A percentile compares a stretch with the other conserved stretches of the same genome.
phyloP scores from a whole-genome alignment of 495 filamentous ascomycete genomes.

The Chaetomium tenue region DNA sequence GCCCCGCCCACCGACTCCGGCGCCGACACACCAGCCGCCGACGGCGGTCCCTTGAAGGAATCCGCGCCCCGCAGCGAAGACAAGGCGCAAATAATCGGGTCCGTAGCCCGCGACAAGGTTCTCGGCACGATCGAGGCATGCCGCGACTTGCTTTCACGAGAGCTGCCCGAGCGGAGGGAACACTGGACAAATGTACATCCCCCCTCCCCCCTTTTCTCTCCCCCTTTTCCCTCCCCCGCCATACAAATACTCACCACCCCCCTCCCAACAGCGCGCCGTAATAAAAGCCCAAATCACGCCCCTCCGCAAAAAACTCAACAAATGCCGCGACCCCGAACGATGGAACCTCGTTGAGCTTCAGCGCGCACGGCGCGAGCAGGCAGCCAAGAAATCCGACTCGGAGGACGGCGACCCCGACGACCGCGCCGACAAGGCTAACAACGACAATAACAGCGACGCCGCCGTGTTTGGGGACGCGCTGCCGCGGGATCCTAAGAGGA shows the following conservation, averaged over 20 bases:
- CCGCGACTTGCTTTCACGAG: slow-evolving; percentile 50
- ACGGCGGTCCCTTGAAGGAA: not conserved
- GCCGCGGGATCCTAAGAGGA: slow-evolving; percentile 52
- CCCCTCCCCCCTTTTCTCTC: not conserved
- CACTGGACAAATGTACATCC: slow-evolving; percentile 43
- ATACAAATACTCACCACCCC: not conserved
- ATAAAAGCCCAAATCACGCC: slow-evolving; percentile 48
- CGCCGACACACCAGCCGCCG: slow-evolving; percentile 22
- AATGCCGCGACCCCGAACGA: slow-evolving; percentile 72
- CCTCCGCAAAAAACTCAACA: slow-evolving; percentile 70
- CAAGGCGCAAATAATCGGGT: slow-evolving; percentile 35
- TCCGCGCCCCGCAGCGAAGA: slow-evolving; percentile 10
- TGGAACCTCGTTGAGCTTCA: slow-evolving; percentile 60
- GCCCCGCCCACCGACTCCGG: slow-evolving; percentile 23
- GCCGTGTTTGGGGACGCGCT: slow-evolving; percentile 43
- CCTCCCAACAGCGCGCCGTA: slow-evolving; percentile 31
- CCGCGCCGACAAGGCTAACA: slow-evolving; percentile 36
- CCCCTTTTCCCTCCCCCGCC: not conserved
- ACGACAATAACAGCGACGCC: slow-evolving; percentile 41
- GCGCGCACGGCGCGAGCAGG: slow-evolving; percentile 45
- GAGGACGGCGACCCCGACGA: slow-evolving; percentile 27
- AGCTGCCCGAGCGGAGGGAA: slow-evolving; percentile 44
- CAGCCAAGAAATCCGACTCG: slow-evolving; percentile 43
- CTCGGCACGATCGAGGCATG: slow-evolving; percentile 51
- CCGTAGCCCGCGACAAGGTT: slow-evolving; percentile 45